Conservation (phyloP, 768 basidiomycete species). For the Dentipellis sp. region DNA sequence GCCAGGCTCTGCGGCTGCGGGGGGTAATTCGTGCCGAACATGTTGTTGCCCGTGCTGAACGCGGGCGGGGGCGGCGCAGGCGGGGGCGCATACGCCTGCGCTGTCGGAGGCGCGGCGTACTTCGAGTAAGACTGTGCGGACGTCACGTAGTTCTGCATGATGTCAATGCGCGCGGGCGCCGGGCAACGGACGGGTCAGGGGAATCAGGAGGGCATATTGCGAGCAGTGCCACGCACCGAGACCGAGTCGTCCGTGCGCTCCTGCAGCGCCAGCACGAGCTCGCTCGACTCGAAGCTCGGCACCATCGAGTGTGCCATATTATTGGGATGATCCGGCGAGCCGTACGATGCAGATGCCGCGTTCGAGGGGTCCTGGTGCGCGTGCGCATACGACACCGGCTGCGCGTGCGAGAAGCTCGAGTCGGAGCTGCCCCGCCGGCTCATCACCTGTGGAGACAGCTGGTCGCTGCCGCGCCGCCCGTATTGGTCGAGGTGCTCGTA, state of each 20-base stretch:
- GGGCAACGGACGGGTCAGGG: too few species aligned
- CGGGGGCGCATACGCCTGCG: too few species aligned
- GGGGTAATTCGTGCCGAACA: not conserved
- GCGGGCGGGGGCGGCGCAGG: not conserved
- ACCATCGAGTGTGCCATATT: not conserved
- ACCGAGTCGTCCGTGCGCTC: not conserved
- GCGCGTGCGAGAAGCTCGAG: not conserved
- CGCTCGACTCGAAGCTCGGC: not conserved
- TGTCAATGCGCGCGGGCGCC: not conserved
- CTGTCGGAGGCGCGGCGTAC: too few species aligned
- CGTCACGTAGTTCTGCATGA: not conserved
- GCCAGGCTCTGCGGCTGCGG: not conserved
- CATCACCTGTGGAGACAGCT: not conserved
- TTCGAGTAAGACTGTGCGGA: not conserved
- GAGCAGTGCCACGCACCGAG: too few species aligned
- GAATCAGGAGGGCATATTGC: too few species aligned
- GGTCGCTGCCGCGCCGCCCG: conserved; percentile 6
- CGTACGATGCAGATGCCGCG: not conserved
- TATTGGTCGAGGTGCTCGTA: conserved; percentile 4
- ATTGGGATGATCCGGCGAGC: not conserved
- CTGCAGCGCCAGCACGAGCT: conserved; percentile 1
- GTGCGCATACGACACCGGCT: not conserved
- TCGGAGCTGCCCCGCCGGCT: not conserved
- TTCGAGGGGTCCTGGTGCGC: not conserved
- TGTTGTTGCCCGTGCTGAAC: not conserved